phyloP scores from a whole-genome alignment of 345 rosid species.

The Eucalyptus urophylla region DNA sequence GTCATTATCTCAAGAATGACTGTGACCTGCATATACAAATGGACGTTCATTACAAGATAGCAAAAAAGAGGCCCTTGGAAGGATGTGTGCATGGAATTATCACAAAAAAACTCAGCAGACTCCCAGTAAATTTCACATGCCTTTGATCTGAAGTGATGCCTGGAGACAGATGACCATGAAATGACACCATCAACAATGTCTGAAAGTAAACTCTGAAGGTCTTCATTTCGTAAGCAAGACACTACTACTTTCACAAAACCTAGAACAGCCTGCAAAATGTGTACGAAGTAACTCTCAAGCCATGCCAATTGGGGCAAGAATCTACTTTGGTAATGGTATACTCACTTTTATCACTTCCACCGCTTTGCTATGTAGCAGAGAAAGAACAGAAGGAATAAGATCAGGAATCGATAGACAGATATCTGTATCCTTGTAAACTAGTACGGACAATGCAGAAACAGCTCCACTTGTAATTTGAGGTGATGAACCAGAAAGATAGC shows the following conservation, averaged over 20 bases:
- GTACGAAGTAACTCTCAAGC: background rate
- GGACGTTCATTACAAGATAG: background rate
- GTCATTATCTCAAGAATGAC: constrained; percentile 72
- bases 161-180: constrained; percentile 75
- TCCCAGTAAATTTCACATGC: constrained; percentile 2
- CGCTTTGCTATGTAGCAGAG: constrained; percentile 77
- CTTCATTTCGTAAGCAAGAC: constrained; percentile 56
- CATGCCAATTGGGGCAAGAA: background rate
- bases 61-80: background rate
- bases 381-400: constrained; percentile 59
- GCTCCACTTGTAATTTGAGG: constrained; percentile 94
- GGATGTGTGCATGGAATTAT: background rate
- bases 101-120: background rate
- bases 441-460: constrained; percentile 77
- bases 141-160: constrained; percentile 85
- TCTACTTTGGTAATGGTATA: background rate
- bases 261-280: constrained; percentile 52
- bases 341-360: constrained; percentile 76
- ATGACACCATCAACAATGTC: constrained; percentile 46
- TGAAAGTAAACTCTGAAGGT: constrained; percentile 41
- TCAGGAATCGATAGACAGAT: constrained; percentile 48
- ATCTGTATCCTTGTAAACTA: constrained; percentile 53
- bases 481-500: constrained; percentile 83
- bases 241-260: constrained; percentile 85
- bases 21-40: constrained; percentile 39